phyloP scores from a whole-genome alignment of 1,284 basidiomycete species.

The Leccinum proliferum region DNA sequence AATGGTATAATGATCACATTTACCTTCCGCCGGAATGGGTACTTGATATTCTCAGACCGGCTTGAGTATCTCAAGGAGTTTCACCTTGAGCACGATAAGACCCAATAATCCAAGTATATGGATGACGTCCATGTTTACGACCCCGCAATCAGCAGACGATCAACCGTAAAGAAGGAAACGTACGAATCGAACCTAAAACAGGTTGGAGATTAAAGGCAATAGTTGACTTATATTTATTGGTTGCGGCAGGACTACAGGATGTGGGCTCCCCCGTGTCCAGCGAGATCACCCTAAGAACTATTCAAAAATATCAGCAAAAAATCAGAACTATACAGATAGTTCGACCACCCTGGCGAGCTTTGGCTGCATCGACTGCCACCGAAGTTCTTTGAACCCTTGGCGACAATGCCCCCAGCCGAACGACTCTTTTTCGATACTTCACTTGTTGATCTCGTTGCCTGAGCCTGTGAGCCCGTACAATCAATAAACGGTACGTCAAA shows the following conservation, averaged over 20 bases:
- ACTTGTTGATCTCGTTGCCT: neutral
- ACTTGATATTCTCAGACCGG: constrained; percentile 40
- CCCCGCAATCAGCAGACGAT: constrained; percentile 2
- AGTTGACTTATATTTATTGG: constrained; percentile 21
- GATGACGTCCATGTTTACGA: constrained; percentile 44
- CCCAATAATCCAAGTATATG: constrained; percentile 64
- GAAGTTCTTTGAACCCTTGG: constrained; percentile 14
- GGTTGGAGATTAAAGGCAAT: constrained; percentile 35
- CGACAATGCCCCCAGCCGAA: constrained; percentile 3
- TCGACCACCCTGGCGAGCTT: constrained; percentile 39
- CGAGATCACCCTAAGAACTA: constrained; percentile 34
- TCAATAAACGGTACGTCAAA: neutral
- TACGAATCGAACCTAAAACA: constrained; percentile 18
- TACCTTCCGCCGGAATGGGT: constrained; percentile 48
- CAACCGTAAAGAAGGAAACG: neutral
- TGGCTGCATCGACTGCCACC: constrained; percentile 28
- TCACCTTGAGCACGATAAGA: constrained; percentile 48
- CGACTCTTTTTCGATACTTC: constrained; percentile 29
- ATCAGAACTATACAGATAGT: neutral
- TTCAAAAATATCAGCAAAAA: neutral
- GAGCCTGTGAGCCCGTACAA: constrained; percentile 5
- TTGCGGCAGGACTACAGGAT: neutral
- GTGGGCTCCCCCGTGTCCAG: constrained; percentile 28
- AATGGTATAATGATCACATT: neutral
- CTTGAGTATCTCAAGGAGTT: constrained; percentile 44